Conservation (phyloP, 768 basidiomycete genomes). For the Mycena floridula region DNA sequence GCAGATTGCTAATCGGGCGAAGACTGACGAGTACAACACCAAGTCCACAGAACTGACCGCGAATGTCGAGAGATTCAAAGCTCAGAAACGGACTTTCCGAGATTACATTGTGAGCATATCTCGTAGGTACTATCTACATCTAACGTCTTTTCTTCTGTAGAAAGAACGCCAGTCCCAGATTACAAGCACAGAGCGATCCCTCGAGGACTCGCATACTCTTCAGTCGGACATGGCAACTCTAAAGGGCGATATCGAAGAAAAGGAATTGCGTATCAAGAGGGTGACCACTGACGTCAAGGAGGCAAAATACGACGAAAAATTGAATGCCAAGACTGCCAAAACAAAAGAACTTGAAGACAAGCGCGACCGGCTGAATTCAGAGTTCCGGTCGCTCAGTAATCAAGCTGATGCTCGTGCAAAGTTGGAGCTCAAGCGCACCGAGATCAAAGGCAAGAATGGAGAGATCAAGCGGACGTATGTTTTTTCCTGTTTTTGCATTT, state of each 20-base stretch:
- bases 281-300: constrained; percentile 50
- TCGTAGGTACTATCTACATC: background rate
- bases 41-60: constrained; percentile 52
- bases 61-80: constrained; percentile 46
- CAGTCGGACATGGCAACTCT: constrained; percentile 48
- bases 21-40: constrained; percentile 60
- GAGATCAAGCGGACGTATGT: constrained; percentile 68
- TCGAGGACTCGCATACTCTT: constrained; percentile 53
- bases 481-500: background rate
- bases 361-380: constrained; percentile 62
- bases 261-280: constrained; percentile 53
- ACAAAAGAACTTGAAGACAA: constrained; percentile 60
- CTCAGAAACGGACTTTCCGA: constrained; percentile 38
- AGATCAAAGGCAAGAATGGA: constrained; percentile 54
- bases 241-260: constrained; percentile 64
- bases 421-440: constrained; percentile 66
- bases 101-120: constrained; percentile 48
- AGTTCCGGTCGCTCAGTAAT: constrained; percentile 62
- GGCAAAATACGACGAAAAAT: constrained; percentile 59
- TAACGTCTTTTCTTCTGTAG: constrained; percentile 20
- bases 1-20: constrained; percentile 47
- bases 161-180: constrained; percentile 47
- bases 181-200: constrained; percentile 40
- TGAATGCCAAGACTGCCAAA: constrained; percentile 47
- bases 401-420: constrained; percentile 82